Evolutionary conservation across 2,329 filamentous ascomycete genomes (phyloP).

Genomic region (Daldinia sp.): DNA sequence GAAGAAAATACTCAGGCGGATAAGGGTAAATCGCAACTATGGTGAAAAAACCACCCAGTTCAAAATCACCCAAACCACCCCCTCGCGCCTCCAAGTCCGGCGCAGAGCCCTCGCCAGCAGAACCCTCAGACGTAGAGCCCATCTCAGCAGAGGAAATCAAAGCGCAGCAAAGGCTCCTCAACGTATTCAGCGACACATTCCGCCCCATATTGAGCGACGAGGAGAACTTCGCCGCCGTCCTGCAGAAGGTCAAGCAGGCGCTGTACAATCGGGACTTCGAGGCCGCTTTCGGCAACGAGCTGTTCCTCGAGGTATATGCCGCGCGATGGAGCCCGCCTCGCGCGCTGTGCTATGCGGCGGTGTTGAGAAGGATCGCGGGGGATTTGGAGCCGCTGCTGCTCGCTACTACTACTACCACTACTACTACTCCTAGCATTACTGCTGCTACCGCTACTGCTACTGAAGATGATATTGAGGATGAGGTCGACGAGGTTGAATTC

Average conservation of each 20-base stretch:
- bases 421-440: too few species aligned
- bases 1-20: too few species aligned
- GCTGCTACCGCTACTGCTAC: too few species aligned
- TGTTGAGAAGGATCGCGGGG: conserved; percentile 59
- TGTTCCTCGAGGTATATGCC: conserved; percentile 84
- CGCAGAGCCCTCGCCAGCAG: conserved; percentile 1
- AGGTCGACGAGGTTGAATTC: conserved; percentile 27
- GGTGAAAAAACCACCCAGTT: conserved; percentile 29
- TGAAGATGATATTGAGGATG: not conserved
- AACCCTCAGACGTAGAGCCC: not conserved
- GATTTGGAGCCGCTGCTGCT: conserved; percentile 52
- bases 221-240: conserved; percentile 62
- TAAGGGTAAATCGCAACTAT: conserved; percentile 2
- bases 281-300: conserved; percentile 78
- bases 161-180: conserved; percentile 44
- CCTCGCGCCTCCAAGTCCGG: conserved; percentile 16
- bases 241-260: conserved; percentile 88
- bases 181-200: conserved; percentile 58
- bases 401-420: not conserved
- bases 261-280: conserved; percentile 89
- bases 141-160: conserved; percentile 15
- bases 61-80: conserved; percentile 26
- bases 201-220: conserved; percentile 47
- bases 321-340: conserved; percentile 91
- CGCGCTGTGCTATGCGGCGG: conserved; percentile 80